Base-by-base conservation (phyloP, 2,329 filamentous ascomycete genomes). In the Alternaria sp. region DNA sequence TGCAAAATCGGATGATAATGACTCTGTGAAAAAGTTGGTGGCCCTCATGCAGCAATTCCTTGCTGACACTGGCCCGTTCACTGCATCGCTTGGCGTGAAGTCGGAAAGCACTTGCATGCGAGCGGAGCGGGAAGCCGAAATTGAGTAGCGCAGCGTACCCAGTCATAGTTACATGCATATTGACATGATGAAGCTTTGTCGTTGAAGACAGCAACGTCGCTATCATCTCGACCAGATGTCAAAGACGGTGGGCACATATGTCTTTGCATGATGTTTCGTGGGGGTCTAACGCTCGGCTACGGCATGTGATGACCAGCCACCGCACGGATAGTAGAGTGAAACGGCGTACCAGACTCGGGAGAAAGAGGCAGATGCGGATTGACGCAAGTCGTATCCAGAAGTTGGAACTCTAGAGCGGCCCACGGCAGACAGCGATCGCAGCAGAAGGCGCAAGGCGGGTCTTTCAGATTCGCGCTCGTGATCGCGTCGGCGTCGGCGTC, bases 21-120 rank as follows among this genome's bases (percentile, higher is more conserved):
- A 60, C 46, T 60, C 53, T 63, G 60, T 48, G 62, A 59, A 64
- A 70, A 36, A 26, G 65, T 65, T 70, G 63, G 68, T 61, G 51
- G 48, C 47, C 52, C 39, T 38, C 57, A 60, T 66, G 68, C 66
- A 67, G 61, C 56, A 43, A 49, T 39, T 42, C 57, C 65, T 62
- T 66, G 65, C 55, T 52, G 61, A 56, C 38, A 16, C 55, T 63
- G 34, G 57, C 65, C 57, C 55, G 64, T 49, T 72, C 64, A 70
- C 65, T 49, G 64, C 67, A 62, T 67, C 52, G 38, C 72, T 75
- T 75, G 73, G 74, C 73, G 72, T 75, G 70, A 71, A 52, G 46
- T 60, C 49, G 54, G 62, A 55, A 58, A 66, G 65, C 64, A 66
- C 66, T 71, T 60, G 57, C 57, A 57, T 51, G 46, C 26, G 30